Evolutionary conservation across 805 yeast species (phyloP).

Genomic region (Metschnikowia arizonensis): DNA sequence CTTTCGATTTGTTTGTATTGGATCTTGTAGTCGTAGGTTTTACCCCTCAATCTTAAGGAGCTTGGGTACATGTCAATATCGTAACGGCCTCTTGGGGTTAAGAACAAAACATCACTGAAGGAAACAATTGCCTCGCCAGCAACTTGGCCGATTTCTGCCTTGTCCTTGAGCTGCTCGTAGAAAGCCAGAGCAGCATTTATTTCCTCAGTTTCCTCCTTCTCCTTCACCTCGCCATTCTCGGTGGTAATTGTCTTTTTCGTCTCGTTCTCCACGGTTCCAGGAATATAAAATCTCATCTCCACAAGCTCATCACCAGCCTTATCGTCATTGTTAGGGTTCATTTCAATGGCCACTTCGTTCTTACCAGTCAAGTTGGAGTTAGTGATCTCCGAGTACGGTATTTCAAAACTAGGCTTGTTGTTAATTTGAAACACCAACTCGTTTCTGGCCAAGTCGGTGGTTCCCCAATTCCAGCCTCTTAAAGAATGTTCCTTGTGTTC

Average conservation of each 20-base stretch:
- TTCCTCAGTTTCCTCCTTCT: constrained; percentile 39
- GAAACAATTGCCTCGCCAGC: constrained; percentile 95
- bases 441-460: constrained; percentile 84
- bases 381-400: constrained; percentile 74
- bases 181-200: constrained; percentile 77
- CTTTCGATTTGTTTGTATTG: constrained; percentile 88
- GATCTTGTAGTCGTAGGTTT: constrained; percentile 94
- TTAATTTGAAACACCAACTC: constrained; percentile 83
- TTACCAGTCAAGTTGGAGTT: constrained; percentile 89
- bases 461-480: constrained; percentile 99
- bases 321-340: constrained; percentile 55
- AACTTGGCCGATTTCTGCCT: constrained; percentile 90
- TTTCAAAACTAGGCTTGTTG: constrained; percentile 86
- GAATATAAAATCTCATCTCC: constrained; percentile 88
- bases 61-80: constrained; percentile 90
- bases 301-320: constrained; percentile 93
- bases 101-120: constrained; percentile 82
- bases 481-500: constrained; percentile 88
- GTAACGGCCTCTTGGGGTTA: constrained; percentile 98
- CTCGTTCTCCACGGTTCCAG: constrained; percentile 69
- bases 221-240: constrained; percentile 29
- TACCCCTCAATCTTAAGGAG: constrained; percentile 89
- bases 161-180: constrained; percentile 86
- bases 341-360: constrained; percentile 88
- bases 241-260: constrained; percentile 29